A percentile compares a stretch with the other conserved stretches of the same genome.
These are phyloP conservation scores for Haplosporangium sp. DNA, from an alignment of 371 early-diverging fungal species.

Conservation along the genomic window DNA sequence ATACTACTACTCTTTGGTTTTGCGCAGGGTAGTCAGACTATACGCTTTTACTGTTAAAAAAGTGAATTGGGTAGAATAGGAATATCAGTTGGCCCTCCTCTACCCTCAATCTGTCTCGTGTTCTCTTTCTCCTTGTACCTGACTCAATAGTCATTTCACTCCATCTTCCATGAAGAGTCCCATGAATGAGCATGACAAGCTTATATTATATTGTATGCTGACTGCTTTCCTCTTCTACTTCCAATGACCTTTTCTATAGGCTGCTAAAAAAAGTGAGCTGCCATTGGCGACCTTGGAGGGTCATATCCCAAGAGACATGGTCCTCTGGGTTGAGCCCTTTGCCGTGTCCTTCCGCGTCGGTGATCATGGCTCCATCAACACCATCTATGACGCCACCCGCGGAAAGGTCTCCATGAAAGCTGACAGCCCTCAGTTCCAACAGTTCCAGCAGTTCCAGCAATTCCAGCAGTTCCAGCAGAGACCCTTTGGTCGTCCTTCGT, in stretches of 20 bases:
- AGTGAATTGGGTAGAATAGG: slow-evolving; percentile 15
- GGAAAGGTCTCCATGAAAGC: slow-evolving; percentile 64
- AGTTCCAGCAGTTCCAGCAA: background rate
- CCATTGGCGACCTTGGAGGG: slow-evolving; percentile 56
- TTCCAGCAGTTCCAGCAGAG: background rate
- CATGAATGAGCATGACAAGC: no score
- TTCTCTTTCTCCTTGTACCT: background rate
- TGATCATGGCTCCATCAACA: slow-evolving; percentile 75
- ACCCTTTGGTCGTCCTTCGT: slow-evolving; percentile 38
- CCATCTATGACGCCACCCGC: slow-evolving; percentile 73
- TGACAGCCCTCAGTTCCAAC: slow-evolving; percentile 47
- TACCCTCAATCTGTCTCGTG: background rate
- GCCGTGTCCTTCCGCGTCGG: slow-evolving; percentile 79
- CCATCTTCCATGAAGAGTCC: no score
- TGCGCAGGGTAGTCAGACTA: no score
- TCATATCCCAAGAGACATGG: slow-evolving; percentile 76
- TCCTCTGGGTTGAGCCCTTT: slow-evolving; percentile 84
- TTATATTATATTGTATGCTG: no score
- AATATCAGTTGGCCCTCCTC: slow-evolving; percentile 2
- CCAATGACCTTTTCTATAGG: no score
- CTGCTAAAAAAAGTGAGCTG: slow-evolving; percentile 61
- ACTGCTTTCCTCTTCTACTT: background rate
- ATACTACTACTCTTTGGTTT: no score
- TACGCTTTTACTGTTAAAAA: no score
- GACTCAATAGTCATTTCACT: no score